Evolutionary conservation across 2,329 filamentous ascomycete species (phyloP), one percentile per base, ranked within the genome.

Genomic region (Ascocoryne sarcoides): DNA sequence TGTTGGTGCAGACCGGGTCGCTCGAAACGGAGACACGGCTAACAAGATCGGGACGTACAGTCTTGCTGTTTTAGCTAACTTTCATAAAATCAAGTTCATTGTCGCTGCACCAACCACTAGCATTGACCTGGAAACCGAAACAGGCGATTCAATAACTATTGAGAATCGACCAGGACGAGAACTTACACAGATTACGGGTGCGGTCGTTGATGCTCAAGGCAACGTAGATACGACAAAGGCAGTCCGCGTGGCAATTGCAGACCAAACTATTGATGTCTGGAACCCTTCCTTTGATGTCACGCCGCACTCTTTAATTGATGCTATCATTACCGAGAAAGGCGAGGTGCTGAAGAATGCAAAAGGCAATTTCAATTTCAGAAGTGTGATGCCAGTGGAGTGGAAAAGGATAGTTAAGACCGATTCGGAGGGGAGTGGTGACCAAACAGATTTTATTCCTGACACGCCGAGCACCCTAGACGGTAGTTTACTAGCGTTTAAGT

Each of bases 11-110:
- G 92, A 98, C 61, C 79, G 92, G 42, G 92, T 98, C 10, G 92
- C 90, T 21, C 84, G 88, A 37, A 98, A 98, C 56, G 92, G 92
- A 20, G 92, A 98, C 65, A 96, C 92, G 0, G 92, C 92, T 41
- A 98, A 98, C 68, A 98, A 98, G 69, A 93, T 98, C 46, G 92
- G 92, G 37, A 98, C 92, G 0, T 96, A 98, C 61, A 75, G 82
- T 40, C 73, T 98, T 3, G 88, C 92, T 3, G 88, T 96, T n/a
- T 72, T 95, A 20, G 92, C 92, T 16, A 80, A 75, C 50, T 71
- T 89, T 56, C 92, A 98, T 56, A 84, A 85, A 14, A 74, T 96
- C 56, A 94, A 90, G 62, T 98, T 98, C 60, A 73, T 98, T 8
- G 89, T 98, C 20, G 92, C 92, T 0, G 92, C 92, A 1, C 92